Base-by-base conservation (phyloP, 176 grass and related monocot species). In the Eremochloa ophiuroides region DNA sequence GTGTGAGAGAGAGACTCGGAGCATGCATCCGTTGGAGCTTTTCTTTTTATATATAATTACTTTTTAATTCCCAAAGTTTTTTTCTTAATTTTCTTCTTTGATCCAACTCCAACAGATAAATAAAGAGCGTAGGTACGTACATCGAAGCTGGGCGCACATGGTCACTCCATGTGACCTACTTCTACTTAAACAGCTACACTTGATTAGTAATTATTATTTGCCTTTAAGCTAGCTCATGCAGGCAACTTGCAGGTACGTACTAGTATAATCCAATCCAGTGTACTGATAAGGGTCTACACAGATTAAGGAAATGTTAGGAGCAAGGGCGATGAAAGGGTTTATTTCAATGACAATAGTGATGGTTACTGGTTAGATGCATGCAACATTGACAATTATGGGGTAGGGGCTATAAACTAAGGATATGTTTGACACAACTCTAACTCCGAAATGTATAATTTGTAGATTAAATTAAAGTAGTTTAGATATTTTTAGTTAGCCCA, bases 61-160 rank as follows among this genome's bases (percentile, higher is more conserved):
- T 25, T 25, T 17, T 25, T 4, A 20, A 1, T 25, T 50, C 47
- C 47, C 5, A 50, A 50, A 20, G 1, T 29, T 62, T 12, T 53
- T 10, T 39, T 58, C 28, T 50, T 20, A 50, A 7, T 20, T 20
- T 50, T 7, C 47, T 20, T 50, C 47, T 20, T 50, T 50, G 47
- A 50, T 50, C 6, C 47, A 50, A 48, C 35, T 26, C 15, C n/a
- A 23, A 23, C 3, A 39, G 40, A 14, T 7, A 28, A 5, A 27
- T 8, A 43, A 76, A 55, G 43, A 15, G 43, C 43, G 47, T 48
- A 31, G 8, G 26, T 27, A 60, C 68, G n/a, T 39, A 25, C 75
- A 73, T 88, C 53, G 44, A 86, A 63, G 74, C 46, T 48, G 60
- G 60, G 69, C 65, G 70, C 81, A 91, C 86, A 86, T 92, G 90